Evolutionary conservation across 2,329 filamentous ascomycete genomes (phyloP).

Genomic region (Tolypocladium capitatum): DNA sequence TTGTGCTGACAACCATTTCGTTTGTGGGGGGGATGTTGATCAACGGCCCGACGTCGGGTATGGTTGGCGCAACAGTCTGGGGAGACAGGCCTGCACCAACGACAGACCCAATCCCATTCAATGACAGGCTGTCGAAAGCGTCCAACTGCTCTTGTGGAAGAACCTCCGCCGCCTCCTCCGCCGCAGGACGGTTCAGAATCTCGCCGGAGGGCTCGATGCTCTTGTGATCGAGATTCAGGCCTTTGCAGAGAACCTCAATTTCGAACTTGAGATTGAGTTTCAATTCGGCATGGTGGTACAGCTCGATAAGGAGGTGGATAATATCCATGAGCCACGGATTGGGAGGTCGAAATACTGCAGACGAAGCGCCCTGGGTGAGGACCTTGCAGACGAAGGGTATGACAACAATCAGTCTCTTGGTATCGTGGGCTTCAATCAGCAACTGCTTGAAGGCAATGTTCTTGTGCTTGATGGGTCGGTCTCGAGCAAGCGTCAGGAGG

Average conservation of each 20-base stretch:
- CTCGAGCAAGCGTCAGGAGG: constrained; percentile 78
- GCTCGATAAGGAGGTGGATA: constrained; percentile 74
- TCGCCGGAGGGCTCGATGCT: constrained; percentile 76
- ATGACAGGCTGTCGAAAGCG: constrained; percentile 67
- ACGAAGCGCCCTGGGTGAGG: constrained; percentile 68
- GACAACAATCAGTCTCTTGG: constrained; percentile 77
- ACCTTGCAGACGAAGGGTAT: constrained; percentile 98
- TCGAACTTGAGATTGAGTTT: constrained; percentile 98
- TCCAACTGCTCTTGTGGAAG: constrained; percentile 57
- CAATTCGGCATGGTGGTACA: constrained; percentile 85
- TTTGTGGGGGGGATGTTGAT: constrained; percentile 72
- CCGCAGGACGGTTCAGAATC: constrained; percentile 61
- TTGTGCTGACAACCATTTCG: constrained; percentile 62
- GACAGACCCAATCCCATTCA: constrained; percentile 59
- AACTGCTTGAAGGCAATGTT: constrained; percentile 97
- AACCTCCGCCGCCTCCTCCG: constrained; percentile 49
- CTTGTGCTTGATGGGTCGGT: constrained; percentile 90
- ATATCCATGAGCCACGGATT: constrained; percentile 99
- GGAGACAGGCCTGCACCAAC: constrained; percentile 64
- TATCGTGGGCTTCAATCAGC: constrained; percentile 85
- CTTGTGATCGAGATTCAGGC: constrained; percentile 82
- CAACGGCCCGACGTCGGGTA: constrained; percentile 71
- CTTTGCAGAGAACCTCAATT: constrained; percentile 93
- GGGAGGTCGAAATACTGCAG: constrained; percentile 81
- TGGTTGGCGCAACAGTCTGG: constrained; percentile 60